phyloP scores from a whole-genome alignment of 352 stramenopile genomes.

The Albugo laibachii region DNA sequence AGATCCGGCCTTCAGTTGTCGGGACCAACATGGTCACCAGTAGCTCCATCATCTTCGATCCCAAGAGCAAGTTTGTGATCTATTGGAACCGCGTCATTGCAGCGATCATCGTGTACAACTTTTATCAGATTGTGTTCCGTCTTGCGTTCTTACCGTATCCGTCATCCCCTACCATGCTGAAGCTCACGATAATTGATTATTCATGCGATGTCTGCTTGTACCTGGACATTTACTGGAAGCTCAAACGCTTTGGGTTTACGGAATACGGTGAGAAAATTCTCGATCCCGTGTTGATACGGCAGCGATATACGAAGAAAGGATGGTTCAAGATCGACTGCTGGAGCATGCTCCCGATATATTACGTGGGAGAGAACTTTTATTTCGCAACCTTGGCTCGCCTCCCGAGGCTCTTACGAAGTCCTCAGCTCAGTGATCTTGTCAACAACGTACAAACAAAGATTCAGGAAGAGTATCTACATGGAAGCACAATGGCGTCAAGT shows the following conservation, averaged over 20 bases:
- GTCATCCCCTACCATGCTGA: conserved; percentile 7
- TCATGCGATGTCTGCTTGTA: conserved; percentile 15
- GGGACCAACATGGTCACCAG: too few relatives aligned
- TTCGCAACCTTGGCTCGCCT: conserved; percentile 17
- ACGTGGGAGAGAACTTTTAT: conserved; percentile 16
- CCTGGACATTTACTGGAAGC: conserved; percentile 21
- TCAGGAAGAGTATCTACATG: conserved; percentile 24
- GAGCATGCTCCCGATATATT: conserved; percentile 5
- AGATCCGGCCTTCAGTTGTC: neutral
- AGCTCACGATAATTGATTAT: conserved; percentile 21
- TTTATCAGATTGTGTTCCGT: conserved; percentile 21
- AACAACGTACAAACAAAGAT: conserved; percentile 23
- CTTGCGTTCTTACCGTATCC: conserved; percentile 13
- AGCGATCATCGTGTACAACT: conserved; percentile 19
- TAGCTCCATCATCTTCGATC: conserved; percentile 13
- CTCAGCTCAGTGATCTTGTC: conserved; percentile 18
- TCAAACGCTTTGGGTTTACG: conserved; percentile 16
- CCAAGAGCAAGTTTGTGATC: conserved; percentile 16
- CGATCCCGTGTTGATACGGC: conserved; percentile 15
- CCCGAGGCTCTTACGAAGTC: conserved; percentile 19
- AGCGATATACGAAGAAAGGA: conserved; percentile 9
- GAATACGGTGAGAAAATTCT: conserved; percentile 22
- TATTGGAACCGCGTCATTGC: conserved; percentile 40
- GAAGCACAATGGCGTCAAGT: conserved; percentile 18
- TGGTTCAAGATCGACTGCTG: conserved; percentile 16